phyloP scores from a whole-genome alignment of 1,139 yeast genomes.

The Cylindricascospora bacillispora region DNA sequence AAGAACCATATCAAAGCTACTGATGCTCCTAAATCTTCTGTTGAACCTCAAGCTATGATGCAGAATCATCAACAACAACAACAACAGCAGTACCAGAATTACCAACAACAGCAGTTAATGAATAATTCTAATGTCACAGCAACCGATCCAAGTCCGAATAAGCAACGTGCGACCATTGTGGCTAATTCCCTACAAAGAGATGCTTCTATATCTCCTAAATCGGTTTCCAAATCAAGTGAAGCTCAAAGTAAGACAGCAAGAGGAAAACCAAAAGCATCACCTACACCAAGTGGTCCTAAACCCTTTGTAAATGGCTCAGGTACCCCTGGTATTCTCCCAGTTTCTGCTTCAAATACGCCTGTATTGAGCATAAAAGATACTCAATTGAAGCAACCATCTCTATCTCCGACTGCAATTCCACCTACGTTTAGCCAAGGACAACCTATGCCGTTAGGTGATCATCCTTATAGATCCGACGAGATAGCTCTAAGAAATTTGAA shows the following conservation, averaged over 20 bases:
- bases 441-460: neutral
- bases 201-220: neutral
- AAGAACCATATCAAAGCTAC: too few species aligned
- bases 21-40: neutral
- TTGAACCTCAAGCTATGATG: neutral
- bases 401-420: neutral
- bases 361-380: too few species aligned
- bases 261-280: neutral
- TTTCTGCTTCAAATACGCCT: neutral
- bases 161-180: neutral
- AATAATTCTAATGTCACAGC: neutral
- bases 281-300: neutral
- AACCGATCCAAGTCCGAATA: neutral
- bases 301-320: neutral
- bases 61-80: slow-evolving; percentile 9
- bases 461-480: slow-evolving; percentile 13
- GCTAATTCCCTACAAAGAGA: too few species aligned
- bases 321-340: too few species aligned
- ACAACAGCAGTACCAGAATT: slow-evolving; percentile 11
- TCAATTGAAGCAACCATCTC: neutral
- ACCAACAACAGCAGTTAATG: neutral
- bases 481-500: slow-evolving; percentile 17
- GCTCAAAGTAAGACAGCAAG: neutral
- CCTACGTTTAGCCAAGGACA: neutral
- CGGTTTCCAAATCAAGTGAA: neutral